A percentile compares a stretch with the other conserved stretches of the same genome.
Evolutionary conservation across 1,139 yeast genomes (phyloP).

Genomic region (Debaryomyces fabryi): DNA sequence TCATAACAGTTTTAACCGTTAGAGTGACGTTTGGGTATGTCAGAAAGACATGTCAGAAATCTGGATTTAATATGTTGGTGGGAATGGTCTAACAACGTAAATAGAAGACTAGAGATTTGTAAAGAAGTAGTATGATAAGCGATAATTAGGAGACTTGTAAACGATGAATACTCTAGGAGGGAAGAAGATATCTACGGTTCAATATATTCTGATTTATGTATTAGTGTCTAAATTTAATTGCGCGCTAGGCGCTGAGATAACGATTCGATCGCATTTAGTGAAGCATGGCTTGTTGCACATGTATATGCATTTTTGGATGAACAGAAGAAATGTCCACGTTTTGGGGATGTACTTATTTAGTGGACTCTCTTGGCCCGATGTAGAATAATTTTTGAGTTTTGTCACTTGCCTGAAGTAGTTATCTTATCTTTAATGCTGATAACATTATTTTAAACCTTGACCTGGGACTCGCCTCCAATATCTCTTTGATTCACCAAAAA

Average conservation of each 20-base stretch:
- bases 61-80: background rate
- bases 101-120: background rate
- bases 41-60: background rate
- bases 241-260: background rate
- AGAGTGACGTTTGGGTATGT: background rate
- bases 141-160: background rate
- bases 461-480: constrained; percentile 51
- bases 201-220: background rate
- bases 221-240: background rate
- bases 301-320: background rate
- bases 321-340: background rate
- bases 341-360: background rate
- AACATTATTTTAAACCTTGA: constrained; percentile 32
- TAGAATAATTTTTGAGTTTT: background rate
- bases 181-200: background rate
- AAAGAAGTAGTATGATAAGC: background rate
- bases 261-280: background rate
- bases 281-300: background rate
- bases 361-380: background rate
- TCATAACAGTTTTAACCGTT: background rate
- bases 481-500: constrained; percentile 39
- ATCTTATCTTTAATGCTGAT: background rate
- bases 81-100: background rate
- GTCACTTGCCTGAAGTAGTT: background rate
- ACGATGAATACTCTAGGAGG: too few species aligned